Evolutionary conservation across 2,329 filamentous ascomycete genomes (phyloP).

Genomic region (Arthrocladium fulminans): DNA sequence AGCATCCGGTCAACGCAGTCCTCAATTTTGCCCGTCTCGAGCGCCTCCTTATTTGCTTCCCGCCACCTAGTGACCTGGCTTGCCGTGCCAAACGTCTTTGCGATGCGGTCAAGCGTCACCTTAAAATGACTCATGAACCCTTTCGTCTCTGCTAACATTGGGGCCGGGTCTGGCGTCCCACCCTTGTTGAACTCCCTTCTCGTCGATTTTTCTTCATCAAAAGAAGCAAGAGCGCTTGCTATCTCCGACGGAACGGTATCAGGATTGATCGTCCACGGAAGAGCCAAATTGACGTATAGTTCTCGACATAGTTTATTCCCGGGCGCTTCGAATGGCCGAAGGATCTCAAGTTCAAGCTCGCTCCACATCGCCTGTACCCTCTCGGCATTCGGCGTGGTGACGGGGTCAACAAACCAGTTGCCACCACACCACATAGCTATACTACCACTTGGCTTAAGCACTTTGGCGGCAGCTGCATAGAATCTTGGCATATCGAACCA

Average conservation of each 20-base stretch:
- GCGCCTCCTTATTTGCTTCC: conserved; percentile 30
- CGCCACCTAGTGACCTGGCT: conserved; percentile 36
- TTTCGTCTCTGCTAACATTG: conserved; percentile 18
- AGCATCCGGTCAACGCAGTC: conserved; percentile 28
- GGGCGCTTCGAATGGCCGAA: conserved; percentile 33
- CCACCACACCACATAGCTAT: conserved; percentile 44
- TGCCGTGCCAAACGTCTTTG: conserved; percentile 26
- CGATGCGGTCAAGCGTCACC: conserved; percentile 22
- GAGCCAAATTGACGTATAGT: conserved; percentile 35
- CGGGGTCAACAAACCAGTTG: conserved; percentile 24
- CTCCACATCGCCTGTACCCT: conserved; percentile 37
- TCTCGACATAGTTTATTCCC: conserved; percentile 37
- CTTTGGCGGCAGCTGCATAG: conserved; percentile 39
- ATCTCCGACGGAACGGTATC: conserved; percentile 18
- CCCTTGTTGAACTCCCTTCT: conserved; percentile 15
- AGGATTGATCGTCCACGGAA: conserved; percentile 41
- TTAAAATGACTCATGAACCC: conserved; percentile 25
- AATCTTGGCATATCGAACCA: conserved; percentile 51
- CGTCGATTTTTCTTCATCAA: conserved; percentile 10
- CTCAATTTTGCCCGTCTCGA: conserved; percentile 27
- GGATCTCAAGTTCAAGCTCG: conserved; percentile 29
- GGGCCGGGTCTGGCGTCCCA: conserved; percentile 10
- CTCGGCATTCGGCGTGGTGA: conserved; percentile 31
- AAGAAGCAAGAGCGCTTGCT: conserved; percentile 16
- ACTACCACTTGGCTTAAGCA: conserved; percentile 46